Conservation (phyloP, 352 stramenopile species). For the Phytophthora macrochlamydospora region DNA sequence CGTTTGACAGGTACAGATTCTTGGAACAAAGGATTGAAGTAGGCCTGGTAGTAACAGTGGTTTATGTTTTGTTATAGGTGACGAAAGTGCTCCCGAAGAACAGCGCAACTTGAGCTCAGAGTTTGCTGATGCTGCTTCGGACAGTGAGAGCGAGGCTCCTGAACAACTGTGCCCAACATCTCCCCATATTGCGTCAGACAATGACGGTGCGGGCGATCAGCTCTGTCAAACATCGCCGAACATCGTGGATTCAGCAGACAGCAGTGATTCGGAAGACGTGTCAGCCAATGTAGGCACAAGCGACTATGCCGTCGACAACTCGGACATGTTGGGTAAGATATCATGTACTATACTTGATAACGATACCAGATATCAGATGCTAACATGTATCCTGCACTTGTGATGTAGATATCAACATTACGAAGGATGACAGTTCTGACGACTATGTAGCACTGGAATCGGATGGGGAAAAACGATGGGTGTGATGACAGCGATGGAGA, state of each 20-base stretch:
- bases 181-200: not conserved
- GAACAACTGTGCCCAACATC: not conserved
- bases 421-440: slow-evolving; percentile 1
- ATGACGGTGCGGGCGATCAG: not conserved
- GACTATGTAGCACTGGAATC: slow-evolving; percentile 11
- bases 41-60: not conserved
- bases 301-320: not conserved
- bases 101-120: not conserved
- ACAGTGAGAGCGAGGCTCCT: not conserved
- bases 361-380: not conserved
- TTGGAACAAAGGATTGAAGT: not conserved
- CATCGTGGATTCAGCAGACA: not conserved
- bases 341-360: not conserved
- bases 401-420: not conserved
- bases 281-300: not conserved
- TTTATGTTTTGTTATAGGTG: not conserved
- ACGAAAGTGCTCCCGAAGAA: not conserved
- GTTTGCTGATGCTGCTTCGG: not conserved
- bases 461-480: slow-evolving; percentile 1
- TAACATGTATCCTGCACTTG: slow-evolving; percentile 8
- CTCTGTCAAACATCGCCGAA: not conserved
- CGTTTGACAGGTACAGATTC: not conserved
- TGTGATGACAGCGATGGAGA: slow-evolving; percentile 5
- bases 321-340: not conserved
- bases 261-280: not conserved